Percentiles rank a stretch among this genome's conserved stretches.
phyloP scores from a whole-genome alignment of 441 rosid genomes.

The Metrosideros polymorpha region DNA sequence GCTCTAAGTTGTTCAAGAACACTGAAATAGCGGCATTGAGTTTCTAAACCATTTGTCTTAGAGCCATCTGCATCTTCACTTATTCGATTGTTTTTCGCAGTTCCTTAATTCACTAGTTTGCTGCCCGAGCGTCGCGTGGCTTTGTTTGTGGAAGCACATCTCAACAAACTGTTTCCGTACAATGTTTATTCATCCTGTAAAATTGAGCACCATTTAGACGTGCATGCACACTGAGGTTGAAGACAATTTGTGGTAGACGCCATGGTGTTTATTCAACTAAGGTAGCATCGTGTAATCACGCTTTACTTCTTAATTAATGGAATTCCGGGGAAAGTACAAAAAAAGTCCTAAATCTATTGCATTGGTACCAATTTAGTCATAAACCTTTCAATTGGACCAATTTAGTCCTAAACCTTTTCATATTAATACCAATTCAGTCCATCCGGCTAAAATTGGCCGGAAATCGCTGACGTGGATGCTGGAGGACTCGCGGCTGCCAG shows the following conservation, averaged over 20 bases:
- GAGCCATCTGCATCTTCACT: background rate
- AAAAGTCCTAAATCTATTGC: too few species aligned
- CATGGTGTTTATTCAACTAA: too few species aligned
- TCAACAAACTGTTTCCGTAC: background rate
- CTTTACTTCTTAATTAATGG: too few species aligned
- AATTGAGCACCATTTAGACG: background rate
- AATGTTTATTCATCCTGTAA: background rate
- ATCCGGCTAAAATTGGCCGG: too few species aligned
- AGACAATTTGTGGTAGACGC: background rate
- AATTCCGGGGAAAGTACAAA: too few species aligned
- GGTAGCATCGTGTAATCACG: background rate
- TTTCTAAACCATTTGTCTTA: background rate
- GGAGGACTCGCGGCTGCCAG: too few species aligned
- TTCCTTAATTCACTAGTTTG: background rate
- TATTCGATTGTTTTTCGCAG: background rate
- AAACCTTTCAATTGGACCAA: too few species aligned
- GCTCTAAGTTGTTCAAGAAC: background rate
- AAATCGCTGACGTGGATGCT: too few species aligned
- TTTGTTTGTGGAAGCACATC: background rate
- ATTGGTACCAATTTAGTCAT: too few species aligned
- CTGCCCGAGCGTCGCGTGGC: background rate
- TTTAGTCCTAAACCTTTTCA: too few species aligned
- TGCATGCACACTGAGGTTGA: background rate
- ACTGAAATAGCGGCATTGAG: fast-evolving
- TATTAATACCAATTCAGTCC: too few species aligned